Percentiles rank a stretch among this genome's conserved stretches.
Conservation (phyloP, 805 yeast genomes). For the Ascoidea asiatica region DNA sequence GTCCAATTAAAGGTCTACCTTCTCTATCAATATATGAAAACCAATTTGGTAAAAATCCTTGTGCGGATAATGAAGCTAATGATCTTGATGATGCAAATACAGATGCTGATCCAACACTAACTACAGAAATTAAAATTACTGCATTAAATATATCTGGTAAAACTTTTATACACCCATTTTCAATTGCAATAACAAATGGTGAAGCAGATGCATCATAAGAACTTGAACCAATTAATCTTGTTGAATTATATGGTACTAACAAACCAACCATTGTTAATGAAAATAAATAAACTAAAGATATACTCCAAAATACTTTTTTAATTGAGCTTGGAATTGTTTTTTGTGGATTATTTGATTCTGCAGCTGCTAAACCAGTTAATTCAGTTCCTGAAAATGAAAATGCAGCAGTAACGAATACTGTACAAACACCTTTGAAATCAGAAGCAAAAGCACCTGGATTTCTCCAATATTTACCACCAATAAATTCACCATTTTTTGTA, state of each 20-base stretch:
- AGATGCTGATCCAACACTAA: slow-evolving; percentile 45
- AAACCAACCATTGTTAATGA: slow-evolving; percentile 35
- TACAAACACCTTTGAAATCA: slow-evolving; percentile 41
- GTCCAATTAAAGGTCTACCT: slow-evolving; percentile 50
- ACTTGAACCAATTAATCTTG: slow-evolving; percentile 28
- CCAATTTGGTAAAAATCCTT: slow-evolving; percentile 44
- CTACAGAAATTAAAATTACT: slow-evolving; percentile 47
- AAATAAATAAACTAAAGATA: slow-evolving; percentile 33
- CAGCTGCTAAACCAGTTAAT: slow-evolving; percentile 44
- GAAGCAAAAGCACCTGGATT: slow-evolving; percentile 29
- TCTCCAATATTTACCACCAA: slow-evolving; percentile 33
- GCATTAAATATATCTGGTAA: slow-evolving; percentile 54
- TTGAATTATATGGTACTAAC: slow-evolving; percentile 37
- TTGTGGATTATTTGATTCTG: slow-evolving; percentile 33
- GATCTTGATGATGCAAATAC: slow-evolving; percentile 35
- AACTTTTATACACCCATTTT: slow-evolving; percentile 33
- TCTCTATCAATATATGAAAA: slow-evolving; percentile 39
- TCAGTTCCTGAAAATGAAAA: slow-evolving; percentile 53
- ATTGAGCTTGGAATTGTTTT: slow-evolving; percentile 44
- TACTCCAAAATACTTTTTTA: slow-evolving; percentile 42
- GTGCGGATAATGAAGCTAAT: slow-evolving; percentile 39
- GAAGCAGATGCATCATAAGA: slow-evolving; percentile 39
- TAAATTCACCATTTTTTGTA: slow-evolving; percentile 28
- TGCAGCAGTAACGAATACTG: slow-evolving; percentile 41
- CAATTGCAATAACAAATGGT: slow-evolving; percentile 56